Conservation (phyloP, 2,329 filamentous ascomycete species). For the Paecilomyces variotii region DNA sequence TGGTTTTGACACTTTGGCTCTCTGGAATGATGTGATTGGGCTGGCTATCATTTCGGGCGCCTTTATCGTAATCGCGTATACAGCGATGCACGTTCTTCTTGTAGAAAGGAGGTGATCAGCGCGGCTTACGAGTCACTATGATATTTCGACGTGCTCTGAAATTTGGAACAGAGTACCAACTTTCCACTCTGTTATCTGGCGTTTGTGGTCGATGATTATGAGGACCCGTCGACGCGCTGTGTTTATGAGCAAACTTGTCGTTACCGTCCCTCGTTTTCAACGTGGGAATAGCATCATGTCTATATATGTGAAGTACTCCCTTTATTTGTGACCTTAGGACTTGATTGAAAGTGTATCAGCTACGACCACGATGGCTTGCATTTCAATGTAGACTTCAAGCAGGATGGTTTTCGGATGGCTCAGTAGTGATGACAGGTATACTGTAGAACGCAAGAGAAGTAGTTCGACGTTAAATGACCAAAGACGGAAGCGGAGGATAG, state of each 20-base stretch:
- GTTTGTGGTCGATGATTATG: not conserved
- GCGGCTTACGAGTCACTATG: constrained; percentile 2
- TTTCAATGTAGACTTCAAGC: not conserved
- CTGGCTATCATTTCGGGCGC: constrained; percentile 71
- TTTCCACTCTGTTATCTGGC: not conserved
- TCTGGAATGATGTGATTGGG: constrained; percentile 78
- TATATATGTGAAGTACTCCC: not conserved
- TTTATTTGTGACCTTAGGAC: not conserved
- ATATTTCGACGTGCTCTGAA: constrained; percentile 1
- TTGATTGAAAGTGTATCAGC: not conserved
- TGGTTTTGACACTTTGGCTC: constrained; percentile 78
- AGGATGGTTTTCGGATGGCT: not conserved
- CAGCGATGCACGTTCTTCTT: constrained; percentile 85
- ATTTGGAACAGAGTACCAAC: not conserved
- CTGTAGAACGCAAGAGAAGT: not conserved
- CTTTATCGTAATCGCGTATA: constrained; percentile 83
- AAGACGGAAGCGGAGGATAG: not conserved
- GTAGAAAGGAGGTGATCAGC: constrained; percentile 68
- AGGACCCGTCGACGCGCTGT: not conserved
- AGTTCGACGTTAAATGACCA: not conserved
- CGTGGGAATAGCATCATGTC: not conserved
- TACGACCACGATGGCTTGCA: not conserved
- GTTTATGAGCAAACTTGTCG: not conserved
- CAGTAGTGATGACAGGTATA: not conserved
- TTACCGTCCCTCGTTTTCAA: not conserved